phyloP scores from a whole-genome alignment of 306 rosid genomes.

The Trifolium repens region DNA sequence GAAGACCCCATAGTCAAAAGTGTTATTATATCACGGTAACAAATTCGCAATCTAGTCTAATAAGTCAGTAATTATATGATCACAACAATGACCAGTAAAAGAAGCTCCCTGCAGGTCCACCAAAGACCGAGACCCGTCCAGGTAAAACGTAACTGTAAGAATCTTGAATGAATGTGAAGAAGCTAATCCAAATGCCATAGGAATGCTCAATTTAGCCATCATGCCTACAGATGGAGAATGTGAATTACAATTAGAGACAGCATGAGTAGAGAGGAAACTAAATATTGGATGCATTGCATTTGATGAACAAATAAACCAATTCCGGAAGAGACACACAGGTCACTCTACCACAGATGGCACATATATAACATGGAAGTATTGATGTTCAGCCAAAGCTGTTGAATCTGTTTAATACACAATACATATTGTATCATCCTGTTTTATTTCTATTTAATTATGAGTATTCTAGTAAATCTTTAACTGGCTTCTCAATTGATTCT shows the following conservation, averaged over 20 bases:
- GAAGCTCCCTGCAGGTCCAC: slow-evolving; percentile 27
- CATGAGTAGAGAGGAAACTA: not conserved
- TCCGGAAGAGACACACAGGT: not conserved
- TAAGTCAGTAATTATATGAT: slow-evolving; percentile 48
- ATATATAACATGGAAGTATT: not conserved
- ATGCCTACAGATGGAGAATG: slow-evolving; percentile 43
- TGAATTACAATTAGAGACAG: not conserved
- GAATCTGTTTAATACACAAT: not conserved
- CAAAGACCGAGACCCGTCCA: slow-evolving; percentile 21
- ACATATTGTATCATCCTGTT: slow-evolving; percentile 10
- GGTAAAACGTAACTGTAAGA: slow-evolving; percentile 26
- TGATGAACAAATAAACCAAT: slow-evolving; percentile 17
- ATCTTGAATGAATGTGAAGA: slow-evolving; percentile 35
- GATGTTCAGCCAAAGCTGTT: not conserved
- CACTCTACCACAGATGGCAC: not conserved
- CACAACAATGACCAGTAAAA: slow-evolving; percentile 36
- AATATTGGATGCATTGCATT: slow-evolving; percentile 19
- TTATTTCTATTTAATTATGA: slow-evolving; percentile 1
- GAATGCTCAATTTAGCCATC: slow-evolving; percentile 37
- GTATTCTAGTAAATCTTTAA: slow-evolving; percentile 5
- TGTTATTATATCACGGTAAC: slow-evolving; percentile 30
- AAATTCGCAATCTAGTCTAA: slow-evolving; percentile 48
- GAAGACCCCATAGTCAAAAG: slow-evolving; percentile 20
- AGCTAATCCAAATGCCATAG: slow-evolving; percentile 38
- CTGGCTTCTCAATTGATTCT: slow-evolving; percentile 22